Conservation (phyloP, 345 rosid genomes). For the Gossypium longicalyx region DNA sequence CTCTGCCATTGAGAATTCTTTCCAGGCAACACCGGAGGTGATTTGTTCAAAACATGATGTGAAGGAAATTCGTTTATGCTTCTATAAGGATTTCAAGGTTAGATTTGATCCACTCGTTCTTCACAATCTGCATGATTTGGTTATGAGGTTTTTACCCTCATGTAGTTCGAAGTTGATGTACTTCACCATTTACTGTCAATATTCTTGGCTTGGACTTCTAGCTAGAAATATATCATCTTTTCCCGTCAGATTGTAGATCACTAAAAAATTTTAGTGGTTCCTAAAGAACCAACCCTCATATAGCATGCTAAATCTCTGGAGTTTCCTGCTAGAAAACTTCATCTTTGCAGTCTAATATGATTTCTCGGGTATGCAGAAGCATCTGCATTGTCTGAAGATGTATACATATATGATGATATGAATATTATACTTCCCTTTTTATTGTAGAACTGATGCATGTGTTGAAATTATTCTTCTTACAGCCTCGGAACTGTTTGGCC, state of each 20-base stretch:
- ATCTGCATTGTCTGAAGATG: background rate
- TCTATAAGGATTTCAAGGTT: slow-evolving; percentile 85
- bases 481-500: slow-evolving; percentile 70
- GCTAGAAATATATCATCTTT: background rate
- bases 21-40: slow-evolving; percentile 63
- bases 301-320: background rate
- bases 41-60: slow-evolving; percentile 64
- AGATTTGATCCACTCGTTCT: slow-evolving; percentile 13
- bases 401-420: background rate
- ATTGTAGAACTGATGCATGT: background rate
- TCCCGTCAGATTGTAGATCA: background rate
- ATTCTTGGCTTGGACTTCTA: background rate
- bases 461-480: slow-evolving; percentile 20
- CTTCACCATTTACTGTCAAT: background rate
- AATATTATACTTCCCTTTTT: background rate
- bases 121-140: background rate
- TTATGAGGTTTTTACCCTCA: background rate
- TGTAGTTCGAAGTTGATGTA: background rate
- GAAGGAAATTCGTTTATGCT: slow-evolving; percentile 74
- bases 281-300: background rate
- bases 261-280: background rate
- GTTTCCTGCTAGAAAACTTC: background rate
- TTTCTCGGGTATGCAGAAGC: background rate
- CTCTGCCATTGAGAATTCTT: slow-evolving; percentile 83
- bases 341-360: background rate